Evolutionary conservation across 345 rosid genomes (phyloP).

Genomic region (Alliaria petiolata): DNA sequence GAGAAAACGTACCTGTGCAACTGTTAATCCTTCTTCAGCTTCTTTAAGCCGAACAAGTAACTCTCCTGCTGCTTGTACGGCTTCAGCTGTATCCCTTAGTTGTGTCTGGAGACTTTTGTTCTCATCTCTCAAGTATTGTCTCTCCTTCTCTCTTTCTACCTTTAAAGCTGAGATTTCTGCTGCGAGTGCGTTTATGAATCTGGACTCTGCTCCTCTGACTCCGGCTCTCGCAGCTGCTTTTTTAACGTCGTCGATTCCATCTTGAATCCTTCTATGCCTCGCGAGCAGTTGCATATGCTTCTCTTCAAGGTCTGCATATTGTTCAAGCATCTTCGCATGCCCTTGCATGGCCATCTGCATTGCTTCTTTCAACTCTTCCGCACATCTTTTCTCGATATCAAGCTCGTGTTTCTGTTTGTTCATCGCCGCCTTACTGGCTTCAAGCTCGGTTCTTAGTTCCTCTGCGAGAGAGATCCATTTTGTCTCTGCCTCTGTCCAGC

Average conservation of each 20-base stretch:
- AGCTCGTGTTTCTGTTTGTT: constrained; percentile 54
- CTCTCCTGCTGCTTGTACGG: constrained; percentile 89
- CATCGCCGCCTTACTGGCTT: constrained; percentile 17
- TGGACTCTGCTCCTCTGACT: constrained; percentile 78
- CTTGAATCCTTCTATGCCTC: constrained; percentile 72
- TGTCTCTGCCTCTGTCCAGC: constrained; percentile 77
- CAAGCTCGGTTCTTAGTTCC: constrained; percentile 71
- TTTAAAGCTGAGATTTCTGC: constrained; percentile 72
- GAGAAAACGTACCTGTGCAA: constrained; percentile 46
- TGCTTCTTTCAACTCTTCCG: constrained; percentile 73
- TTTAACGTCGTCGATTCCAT: constrained; percentile 84
- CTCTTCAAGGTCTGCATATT: constrained; percentile 84
- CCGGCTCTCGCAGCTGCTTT: constrained; percentile 81
- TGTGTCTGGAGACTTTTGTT: constrained; percentile 75
- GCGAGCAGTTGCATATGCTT: constrained; percentile 80
- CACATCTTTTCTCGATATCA: constrained; percentile 65
- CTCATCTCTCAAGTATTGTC: constrained; percentile 69
- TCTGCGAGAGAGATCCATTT: constrained; percentile 80
- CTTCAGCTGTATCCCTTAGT: constrained; percentile 80
- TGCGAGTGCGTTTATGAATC: constrained; percentile 77
- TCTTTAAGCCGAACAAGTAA: constrained; percentile 83
- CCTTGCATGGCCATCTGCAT: constrained; percentile 90
- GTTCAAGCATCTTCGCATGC: constrained; percentile 84
- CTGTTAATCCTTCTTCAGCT: constrained; percentile 71
- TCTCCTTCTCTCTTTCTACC: constrained; percentile 72